These are phyloP conservation scores for Teratosphaeria viscida DNA, from an alignment of 2,329 filamentous ascomycete genomes.

Conservation along the genomic window DNA sequence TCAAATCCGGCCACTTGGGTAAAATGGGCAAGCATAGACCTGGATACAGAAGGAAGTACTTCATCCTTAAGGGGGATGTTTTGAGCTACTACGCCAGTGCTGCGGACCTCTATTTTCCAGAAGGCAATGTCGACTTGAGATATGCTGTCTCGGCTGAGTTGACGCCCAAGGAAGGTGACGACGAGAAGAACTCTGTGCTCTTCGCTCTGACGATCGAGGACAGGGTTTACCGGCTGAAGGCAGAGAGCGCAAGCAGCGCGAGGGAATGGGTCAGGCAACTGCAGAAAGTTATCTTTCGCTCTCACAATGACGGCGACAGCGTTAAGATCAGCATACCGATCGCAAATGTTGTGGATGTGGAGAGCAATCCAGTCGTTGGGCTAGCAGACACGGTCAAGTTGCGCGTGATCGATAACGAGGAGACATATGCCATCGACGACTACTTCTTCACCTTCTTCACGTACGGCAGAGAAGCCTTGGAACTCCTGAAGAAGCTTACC, in stretches of 20 bases:
- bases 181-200: constrained; percentile 58
- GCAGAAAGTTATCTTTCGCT: constrained; percentile 89
- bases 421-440: constrained; percentile 93
- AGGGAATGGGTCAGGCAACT: constrained; percentile 95
- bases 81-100: constrained; percentile 80
- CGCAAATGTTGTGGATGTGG: constrained; percentile 80
- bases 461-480: constrained; percentile 71
- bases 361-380: constrained; percentile 81
- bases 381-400: constrained; percentile 92
- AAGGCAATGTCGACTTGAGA: constrained; percentile 81
- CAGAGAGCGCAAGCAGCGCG: constrained; percentile 76
- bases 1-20: constrained; percentile 78
- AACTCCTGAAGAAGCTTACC: constrained; percentile 62
- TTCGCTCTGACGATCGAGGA: constrained; percentile 77
- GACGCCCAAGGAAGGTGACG: constrained; percentile 10
- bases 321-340: constrained; percentile 92
- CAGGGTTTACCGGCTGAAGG: constrained; percentile 75
- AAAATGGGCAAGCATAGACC: constrained; percentile 85
- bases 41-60: constrained; percentile 86
- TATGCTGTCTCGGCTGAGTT: constrained; percentile 83
- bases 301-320: constrained; percentile 91
- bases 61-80: constrained; percentile 82
- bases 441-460: constrained; percentile 97
- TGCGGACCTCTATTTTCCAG: constrained; percentile 80
- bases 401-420: constrained; percentile 82